Evolutionary conservation across 176 grass and related monocot species (phyloP).

Genomic region (Musa itinerans): DNA sequence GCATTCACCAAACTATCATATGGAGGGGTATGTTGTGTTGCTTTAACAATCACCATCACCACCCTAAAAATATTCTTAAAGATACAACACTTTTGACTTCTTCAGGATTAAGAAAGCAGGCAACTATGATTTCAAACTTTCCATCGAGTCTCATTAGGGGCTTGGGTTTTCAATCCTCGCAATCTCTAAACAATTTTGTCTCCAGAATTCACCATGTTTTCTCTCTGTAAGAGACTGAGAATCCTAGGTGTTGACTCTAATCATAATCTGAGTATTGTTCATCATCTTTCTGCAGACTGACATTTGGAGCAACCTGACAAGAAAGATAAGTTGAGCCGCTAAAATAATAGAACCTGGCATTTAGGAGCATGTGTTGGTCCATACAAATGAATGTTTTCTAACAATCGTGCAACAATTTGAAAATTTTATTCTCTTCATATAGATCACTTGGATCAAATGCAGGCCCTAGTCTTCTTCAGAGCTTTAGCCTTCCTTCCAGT

Average conservation of each 20-base stretch:
- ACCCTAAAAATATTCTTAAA: not conserved
- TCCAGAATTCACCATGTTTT: not conserved
- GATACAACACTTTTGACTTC: not conserved
- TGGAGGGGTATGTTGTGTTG: no score
- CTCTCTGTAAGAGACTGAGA: not conserved
- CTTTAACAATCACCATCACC: no score
- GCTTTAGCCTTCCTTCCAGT: not conserved
- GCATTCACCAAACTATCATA: no score
- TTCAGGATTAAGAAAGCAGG: not conserved
- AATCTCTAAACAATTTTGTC: not conserved
- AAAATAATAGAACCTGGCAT: not conserved
- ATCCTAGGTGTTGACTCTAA: not conserved
- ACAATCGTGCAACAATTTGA: not conserved
- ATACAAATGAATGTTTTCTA: not conserved
- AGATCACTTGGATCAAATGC: not conserved
- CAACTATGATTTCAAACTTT: not conserved
- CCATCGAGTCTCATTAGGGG: not conserved
- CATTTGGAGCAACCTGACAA: not conserved
- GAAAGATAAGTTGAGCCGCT: not conserved
- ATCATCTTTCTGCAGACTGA: not conserved
- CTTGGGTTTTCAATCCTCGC: not conserved
- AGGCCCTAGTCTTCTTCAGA: not conserved
- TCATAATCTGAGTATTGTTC: not conserved
- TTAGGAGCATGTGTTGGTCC: not conserved
- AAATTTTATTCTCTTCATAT: not conserved